Evolutionary conservation across 2,329 filamentous ascomycete species (phyloP).

Genomic region (Akanthomyces dipterigenus): DNA sequence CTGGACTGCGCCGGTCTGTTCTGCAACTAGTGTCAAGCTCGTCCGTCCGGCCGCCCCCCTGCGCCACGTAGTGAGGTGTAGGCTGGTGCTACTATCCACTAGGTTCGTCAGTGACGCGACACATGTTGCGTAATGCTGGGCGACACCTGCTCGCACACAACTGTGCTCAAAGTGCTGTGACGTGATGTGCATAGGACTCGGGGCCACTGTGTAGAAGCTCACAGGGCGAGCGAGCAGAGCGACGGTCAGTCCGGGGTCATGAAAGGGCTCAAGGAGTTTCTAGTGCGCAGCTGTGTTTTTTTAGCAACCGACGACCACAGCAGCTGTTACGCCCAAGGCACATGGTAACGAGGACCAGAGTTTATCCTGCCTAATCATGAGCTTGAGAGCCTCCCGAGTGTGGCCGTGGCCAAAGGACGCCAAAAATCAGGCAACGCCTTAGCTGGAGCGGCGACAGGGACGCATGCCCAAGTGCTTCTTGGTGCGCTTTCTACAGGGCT

Average conservation of each 20-base stretch:
- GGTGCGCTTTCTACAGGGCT: conserved; percentile 8
- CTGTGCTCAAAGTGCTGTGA: background rate
- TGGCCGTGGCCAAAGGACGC: background rate
- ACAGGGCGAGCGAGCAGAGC: background rate
- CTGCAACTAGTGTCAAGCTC: background rate
- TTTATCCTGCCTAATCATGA: background rate
- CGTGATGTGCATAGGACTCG: background rate
- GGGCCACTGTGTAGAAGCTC: background rate
- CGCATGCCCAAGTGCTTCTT: background rate
- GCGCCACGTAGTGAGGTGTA: background rate
- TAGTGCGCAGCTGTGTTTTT: background rate
- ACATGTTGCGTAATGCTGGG: conserved; percentile 1
- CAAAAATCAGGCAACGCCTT: conserved; percentile 6
- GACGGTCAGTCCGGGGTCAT: background rate
- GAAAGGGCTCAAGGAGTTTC: background rate
- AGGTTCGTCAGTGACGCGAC: background rate
- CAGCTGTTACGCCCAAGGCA: background rate
- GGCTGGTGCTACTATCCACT: background rate
- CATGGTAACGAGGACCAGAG: background rate
- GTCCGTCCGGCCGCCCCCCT: background rate
- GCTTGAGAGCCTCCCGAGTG: background rate
- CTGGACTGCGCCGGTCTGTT: background rate
- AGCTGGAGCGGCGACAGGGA: background rate
- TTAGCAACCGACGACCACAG: background rate
- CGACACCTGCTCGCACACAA: background rate